These are phyloP conservation scores for Wickerhamomyces chambardii DNA, from an alignment of 805 yeast species.

Conservation along the genomic window DNA sequence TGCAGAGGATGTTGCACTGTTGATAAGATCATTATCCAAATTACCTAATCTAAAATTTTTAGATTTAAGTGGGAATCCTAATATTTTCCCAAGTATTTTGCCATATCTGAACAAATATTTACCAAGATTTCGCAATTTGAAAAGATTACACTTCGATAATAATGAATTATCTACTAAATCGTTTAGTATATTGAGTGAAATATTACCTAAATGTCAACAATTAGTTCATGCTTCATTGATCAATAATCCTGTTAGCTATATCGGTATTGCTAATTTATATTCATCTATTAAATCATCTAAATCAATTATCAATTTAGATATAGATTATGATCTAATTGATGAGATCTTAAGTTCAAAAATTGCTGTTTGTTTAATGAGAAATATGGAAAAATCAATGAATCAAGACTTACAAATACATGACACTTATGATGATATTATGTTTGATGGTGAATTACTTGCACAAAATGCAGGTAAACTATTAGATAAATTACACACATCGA, in stretches of 20 bases:
- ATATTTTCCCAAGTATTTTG: constrained; percentile 54
- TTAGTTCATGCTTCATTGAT: constrained; percentile 61
- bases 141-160: constrained; percentile 64
- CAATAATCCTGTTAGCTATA: constrained; percentile 53
- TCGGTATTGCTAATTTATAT: constrained; percentile 57
- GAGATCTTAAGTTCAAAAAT: constrained; percentile 57
- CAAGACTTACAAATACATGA: constrained; percentile 19
- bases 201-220: constrained; percentile 57
- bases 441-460: constrained; percentile 68
- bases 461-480: constrained; percentile 65
- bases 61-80: constrained; percentile 66
- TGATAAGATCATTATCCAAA: constrained; percentile 41
- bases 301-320: constrained; percentile 58
- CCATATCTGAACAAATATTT: constrained; percentile 50
- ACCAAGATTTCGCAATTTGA: constrained; percentile 58
- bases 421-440: constrained; percentile 50
- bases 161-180: constrained; percentile 50
- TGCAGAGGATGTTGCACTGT: constrained; percentile 36
- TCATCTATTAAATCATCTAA: constrained; percentile 60
- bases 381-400: constrained; percentile 57
- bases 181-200: constrained; percentile 52
- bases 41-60: constrained; percentile 57
- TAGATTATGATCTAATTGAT: constrained; percentile 56
- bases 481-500: constrained; percentile 23
- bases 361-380: constrained; percentile 74